Conservation (phyloP, 2,329 filamentous ascomycete genomes). For the Incumbomyces lentus region DNA sequence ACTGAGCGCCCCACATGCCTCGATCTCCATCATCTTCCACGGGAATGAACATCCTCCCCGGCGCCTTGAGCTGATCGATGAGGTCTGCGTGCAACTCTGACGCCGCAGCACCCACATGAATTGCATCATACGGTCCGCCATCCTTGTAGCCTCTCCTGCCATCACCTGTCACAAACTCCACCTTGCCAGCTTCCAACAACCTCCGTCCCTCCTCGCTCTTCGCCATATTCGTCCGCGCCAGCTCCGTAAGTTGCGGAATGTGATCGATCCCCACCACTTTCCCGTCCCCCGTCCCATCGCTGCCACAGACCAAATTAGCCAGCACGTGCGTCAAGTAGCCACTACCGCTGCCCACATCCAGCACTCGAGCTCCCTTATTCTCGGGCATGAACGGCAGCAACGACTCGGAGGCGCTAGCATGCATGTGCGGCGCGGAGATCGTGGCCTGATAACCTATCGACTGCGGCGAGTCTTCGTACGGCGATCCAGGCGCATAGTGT, state of each 20-base stretch:
- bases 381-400: conserved; percentile 49
- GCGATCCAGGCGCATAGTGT: conserved; percentile 50
- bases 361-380: conserved; percentile 41
- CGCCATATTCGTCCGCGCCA: conserved; percentile 55
- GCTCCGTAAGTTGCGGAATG: conserved; percentile 51
- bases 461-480: conserved; percentile 67
- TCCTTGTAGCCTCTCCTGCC: conserved; percentile 56
- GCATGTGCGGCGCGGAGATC: conserved; percentile 66
- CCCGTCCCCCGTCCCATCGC: conserved; percentile 32
- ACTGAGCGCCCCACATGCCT: conserved; percentile 35
- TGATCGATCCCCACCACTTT: conserved; percentile 65
- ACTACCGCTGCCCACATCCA: conserved; percentile 66
- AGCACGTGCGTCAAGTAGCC: conserved; percentile 84
- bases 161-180: conserved; percentile 66
- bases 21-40: conserved; percentile 37
- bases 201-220: conserved; percentile 49
- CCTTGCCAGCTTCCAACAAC: conserved; percentile 54
- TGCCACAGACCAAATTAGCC: conserved; percentile 55
- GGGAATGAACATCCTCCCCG: conserved; percentile 63
- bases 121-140: conserved; percentile 67
- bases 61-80: conserved; percentile 64
- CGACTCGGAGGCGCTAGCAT: conserved; percentile 54
- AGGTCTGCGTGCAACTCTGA: conserved; percentile 60
- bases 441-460: conserved; percentile 57
- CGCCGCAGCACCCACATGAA: conserved; percentile 88